These are phyloP conservation scores for Geotrichum aggregatum DNA, from an alignment of 1,139 yeast species.

Conservation along the genomic window DNA sequence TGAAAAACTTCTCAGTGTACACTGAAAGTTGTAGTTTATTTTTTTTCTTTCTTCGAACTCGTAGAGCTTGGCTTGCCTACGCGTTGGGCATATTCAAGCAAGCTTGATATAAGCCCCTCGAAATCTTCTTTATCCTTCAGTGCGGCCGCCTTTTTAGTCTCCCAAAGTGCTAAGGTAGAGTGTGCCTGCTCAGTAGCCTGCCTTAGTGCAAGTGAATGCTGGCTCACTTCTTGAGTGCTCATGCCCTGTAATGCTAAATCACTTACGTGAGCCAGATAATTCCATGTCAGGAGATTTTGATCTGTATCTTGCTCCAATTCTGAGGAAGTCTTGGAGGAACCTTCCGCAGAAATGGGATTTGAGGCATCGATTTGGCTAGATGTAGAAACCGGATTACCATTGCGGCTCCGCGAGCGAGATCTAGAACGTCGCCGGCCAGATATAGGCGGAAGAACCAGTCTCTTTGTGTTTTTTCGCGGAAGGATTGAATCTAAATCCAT, in stretches of 20 bases:
- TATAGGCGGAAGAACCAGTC: slow-evolving; percentile 31
- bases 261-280: slow-evolving; percentile 36
- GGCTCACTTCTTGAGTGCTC: slow-evolving; percentile 35
- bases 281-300: slow-evolving; percentile 30
- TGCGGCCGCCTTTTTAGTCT: slow-evolving; percentile 43
- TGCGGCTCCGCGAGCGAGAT: background rate
- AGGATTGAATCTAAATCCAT: slow-evolving; percentile 52
- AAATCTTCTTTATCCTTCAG: slow-evolving; percentile 57
- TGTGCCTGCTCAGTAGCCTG: slow-evolving; percentile 36
- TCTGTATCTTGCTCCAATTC: slow-evolving; percentile 26
- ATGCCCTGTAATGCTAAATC: slow-evolving; percentile 38
- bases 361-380: background rate
- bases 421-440: background rate
- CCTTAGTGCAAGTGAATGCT: slow-evolving; percentile 32
- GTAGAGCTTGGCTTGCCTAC: slow-evolving; percentile 14
- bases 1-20: too few relatives aligned
- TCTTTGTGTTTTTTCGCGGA: slow-evolving; percentile 35
- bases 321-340: background rate
- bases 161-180: slow-evolving; percentile 49
- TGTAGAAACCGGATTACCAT: background rate
- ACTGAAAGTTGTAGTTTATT: too few relatives aligned
- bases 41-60: slow-evolving; percentile 8
- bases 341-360: background rate
- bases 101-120: slow-evolving; percentile 65
- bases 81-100: slow-evolving; percentile 64